Conservation (phyloP, 805 yeast species). For the Candida nanaspora region DNA sequence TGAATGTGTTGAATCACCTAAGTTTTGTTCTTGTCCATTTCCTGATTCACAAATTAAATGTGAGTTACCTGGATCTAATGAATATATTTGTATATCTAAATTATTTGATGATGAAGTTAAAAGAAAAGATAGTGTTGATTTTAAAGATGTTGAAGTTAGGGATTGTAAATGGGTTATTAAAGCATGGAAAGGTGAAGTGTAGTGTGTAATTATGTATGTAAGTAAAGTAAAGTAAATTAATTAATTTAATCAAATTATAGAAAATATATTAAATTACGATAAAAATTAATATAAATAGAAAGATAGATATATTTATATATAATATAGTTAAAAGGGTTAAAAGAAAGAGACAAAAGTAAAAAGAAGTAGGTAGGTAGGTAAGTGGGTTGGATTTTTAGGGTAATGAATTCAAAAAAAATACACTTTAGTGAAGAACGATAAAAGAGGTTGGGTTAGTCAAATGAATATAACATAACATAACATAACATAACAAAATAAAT, state of each 20-base stretch:
- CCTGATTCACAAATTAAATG: slow-evolving; percentile 84
- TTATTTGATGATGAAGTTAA: slow-evolving; percentile 36
- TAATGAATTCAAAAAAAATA: too few species aligned
- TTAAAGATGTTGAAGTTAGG: slow-evolving; percentile 40
- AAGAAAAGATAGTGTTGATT: slow-evolving; percentile 26
- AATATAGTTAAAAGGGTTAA: too few species aligned
- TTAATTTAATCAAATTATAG: neutral
- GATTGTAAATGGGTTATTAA: slow-evolving; percentile 84
- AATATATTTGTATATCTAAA: slow-evolving; percentile 76
- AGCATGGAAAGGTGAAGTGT: slow-evolving; percentile 56
- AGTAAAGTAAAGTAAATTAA: neutral
- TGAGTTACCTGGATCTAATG: slow-evolving; percentile 55
- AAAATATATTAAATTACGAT: neutral
- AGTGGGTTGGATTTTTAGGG: too few species aligned
- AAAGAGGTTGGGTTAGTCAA: too few species aligned
- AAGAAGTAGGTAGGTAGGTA: too few species aligned
- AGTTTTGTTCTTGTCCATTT: slow-evolving; percentile 86
- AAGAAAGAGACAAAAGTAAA: too few species aligned
- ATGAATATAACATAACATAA: too few species aligned
- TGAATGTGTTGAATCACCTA: slow-evolving; percentile 60
- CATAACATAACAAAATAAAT: too few species aligned
- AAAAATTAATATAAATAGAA: too few species aligned
- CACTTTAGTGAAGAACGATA: too few species aligned
- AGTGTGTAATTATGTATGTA: neutral
- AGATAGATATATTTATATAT: too few species aligned